phyloP scores from a whole-genome alignment of 2,329 filamentous ascomycete genomes.

The Diplodia sapinea region DNA sequence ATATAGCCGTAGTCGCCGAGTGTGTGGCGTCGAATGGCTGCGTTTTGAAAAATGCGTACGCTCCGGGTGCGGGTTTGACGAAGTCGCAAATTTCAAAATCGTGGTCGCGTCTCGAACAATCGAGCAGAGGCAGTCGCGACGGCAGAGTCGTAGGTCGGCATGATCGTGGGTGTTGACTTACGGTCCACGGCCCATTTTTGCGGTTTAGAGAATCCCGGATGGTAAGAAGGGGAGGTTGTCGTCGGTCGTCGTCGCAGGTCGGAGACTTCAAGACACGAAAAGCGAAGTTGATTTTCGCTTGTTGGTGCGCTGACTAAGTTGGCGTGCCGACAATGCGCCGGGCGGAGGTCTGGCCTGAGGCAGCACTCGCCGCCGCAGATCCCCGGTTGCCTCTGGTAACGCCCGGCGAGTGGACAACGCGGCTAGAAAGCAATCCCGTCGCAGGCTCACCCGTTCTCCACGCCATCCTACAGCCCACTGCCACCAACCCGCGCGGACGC shows the following conservation, averaged over 20 bases:
- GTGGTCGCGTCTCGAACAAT: background rate
- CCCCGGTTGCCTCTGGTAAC: conserved; percentile 26
- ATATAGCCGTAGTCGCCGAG: background rate
- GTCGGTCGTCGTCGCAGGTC: conserved; percentile 38
- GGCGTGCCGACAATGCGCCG: conserved; percentile 24
- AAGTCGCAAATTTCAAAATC: conserved; percentile 8
- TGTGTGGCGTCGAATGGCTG: background rate
- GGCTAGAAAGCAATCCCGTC: conserved; percentile 7
- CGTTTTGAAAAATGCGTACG: background rate
- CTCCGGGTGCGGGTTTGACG: background rate
- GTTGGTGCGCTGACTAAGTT: conserved; percentile 31
- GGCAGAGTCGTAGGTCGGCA: conserved; percentile 1
- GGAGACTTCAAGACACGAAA: conserved; percentile 32
- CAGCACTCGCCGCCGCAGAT: background rate
- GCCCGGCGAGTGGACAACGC: conserved; percentile 4
- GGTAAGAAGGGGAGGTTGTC: conserved; percentile 41
- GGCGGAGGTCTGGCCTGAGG: conserved; percentile 1
- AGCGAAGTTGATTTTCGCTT: conserved; percentile 31
- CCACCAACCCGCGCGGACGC: conserved; percentile 3
- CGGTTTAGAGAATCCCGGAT: conserved; percentile 49
- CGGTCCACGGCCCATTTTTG: conserved; percentile 70
- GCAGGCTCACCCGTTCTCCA: conserved; percentile 10
- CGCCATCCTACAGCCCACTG: conserved; percentile 6
- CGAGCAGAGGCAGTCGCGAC: conserved; percentile 18
- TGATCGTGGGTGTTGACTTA: conserved; percentile 48